phyloP scores from a whole-genome alignment of 306 rosid genomes.

The Cicer judaicum region DNA sequence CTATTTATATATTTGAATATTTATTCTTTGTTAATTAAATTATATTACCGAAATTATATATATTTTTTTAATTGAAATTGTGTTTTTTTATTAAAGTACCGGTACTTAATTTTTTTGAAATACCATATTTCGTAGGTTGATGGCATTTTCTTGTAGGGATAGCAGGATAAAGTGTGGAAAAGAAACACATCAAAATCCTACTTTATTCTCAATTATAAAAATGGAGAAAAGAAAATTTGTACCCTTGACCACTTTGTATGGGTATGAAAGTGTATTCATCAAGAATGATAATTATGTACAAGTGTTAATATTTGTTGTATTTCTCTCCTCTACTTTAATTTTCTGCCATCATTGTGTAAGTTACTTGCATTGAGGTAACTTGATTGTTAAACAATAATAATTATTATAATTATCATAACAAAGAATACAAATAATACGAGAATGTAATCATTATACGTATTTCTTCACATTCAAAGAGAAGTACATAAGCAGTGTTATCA shows the following conservation, averaged over 20 bases:
- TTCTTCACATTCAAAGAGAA: slow-evolving; percentile 3
- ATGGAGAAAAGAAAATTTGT: slow-evolving; percentile 32
- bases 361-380: slow-evolving; percentile 40
- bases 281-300: slow-evolving; percentile 31
- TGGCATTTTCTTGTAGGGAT: too few relatives aligned
- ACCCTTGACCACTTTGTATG: slow-evolving; percentile 40
- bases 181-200: slow-evolving; percentile 17
- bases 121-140: too few relatives aligned
- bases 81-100: too few relatives aligned
- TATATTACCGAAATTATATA: too few relatives aligned
- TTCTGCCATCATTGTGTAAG: slow-evolving; percentile 34
- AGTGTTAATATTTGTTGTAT: slow-evolving; percentile 6
- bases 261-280: slow-evolving; percentile 6
- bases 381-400: slow-evolving; percentile 41
- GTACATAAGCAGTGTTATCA: slow-evolving; percentile 10
- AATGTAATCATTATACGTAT: background rate
- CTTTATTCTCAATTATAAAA: slow-evolving; percentile 16
- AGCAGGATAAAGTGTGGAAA: too few relatives aligned
- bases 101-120: too few relatives aligned
- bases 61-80: too few relatives aligned
- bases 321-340: background rate
- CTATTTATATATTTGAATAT: too few relatives aligned
- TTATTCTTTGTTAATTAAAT: too few relatives aligned
- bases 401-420: slow-evolving; percentile 16
- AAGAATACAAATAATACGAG: background rate